Percentiles rank a stretch among this genome's conserved stretches.
Evolutionary conservation across 2,329 filamentous ascomycete species (phyloP).

Genomic region (Aspergillus viridinutans): DNA sequence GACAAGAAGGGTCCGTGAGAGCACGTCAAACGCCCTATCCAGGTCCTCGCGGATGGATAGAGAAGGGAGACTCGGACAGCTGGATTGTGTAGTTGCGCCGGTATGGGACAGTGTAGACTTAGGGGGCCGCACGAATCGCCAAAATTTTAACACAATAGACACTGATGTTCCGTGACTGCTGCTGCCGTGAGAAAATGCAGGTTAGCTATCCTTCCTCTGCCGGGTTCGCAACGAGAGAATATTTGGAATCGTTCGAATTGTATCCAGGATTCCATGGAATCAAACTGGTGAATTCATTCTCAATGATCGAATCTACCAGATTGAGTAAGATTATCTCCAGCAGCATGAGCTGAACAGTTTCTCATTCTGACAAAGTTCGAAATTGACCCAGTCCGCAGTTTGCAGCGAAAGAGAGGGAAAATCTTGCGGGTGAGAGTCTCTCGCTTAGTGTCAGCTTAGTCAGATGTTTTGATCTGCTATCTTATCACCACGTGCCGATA

Average conservation of each 20-base stretch:
- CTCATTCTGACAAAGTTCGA: background rate
- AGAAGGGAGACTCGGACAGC: constrained; percentile 27
- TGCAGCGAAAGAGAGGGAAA: background rate
- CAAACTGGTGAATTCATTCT: background rate
- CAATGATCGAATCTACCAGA: background rate
- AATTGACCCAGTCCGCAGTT: background rate
- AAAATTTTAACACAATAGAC: background rate
- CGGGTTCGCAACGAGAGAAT: background rate
- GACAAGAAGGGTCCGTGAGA: constrained; percentile 28
- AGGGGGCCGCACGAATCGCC: too few species aligned
- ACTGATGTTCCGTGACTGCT: background rate
- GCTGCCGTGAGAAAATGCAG: background rate
- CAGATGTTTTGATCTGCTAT: background rate
- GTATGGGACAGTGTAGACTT: background rate
- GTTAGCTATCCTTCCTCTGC: background rate
- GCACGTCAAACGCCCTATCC: constrained; percentile 7
- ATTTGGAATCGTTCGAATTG: background rate
- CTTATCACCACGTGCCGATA: constrained; percentile 4
- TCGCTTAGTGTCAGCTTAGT: constrained; percentile 4
- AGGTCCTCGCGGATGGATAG: constrained; percentile 1
- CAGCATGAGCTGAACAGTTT: background rate
- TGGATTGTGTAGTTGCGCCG: constrained; percentile 31
- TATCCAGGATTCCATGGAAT: background rate
- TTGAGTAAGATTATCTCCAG: background rate
- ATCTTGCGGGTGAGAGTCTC: background rate